These are phyloP conservation scores for Cercospora zeae-maydis DNA, from an alignment of 2,329 filamentous ascomycete species.

Conservation along the genomic window DNA sequence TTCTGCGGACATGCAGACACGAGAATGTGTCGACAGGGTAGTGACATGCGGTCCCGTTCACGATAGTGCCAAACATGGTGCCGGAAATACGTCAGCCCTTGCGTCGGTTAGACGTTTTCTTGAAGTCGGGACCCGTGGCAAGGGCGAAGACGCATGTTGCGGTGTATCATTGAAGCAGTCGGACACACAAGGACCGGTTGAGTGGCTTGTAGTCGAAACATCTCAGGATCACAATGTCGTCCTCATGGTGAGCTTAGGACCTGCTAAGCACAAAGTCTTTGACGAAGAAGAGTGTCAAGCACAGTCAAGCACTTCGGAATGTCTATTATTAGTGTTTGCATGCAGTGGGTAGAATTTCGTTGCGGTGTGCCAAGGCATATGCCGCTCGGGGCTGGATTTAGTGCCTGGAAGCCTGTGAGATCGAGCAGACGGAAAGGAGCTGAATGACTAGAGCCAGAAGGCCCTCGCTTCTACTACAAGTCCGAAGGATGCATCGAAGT, in stretches of 20 bases:
- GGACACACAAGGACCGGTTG: not conserved
- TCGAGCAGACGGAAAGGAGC: not conserved
- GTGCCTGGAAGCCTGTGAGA: not conserved
- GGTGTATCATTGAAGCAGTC: not conserved
- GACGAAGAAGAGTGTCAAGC: not conserved
- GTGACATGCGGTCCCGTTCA: not conserved
- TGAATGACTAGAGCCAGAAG: not conserved
- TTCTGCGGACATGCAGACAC: not conserved
- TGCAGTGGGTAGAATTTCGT: not conserved
- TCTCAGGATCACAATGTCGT: not conserved
- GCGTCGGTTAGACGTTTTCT: not conserved
- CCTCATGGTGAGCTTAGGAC: not conserved
- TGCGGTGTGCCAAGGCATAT: not conserved
- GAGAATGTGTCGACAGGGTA: slow-evolving; percentile 1
- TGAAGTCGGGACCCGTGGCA: not conserved
- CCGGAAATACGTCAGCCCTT: not conserved
- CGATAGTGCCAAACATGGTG: not conserved
- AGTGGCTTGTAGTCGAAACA: not conserved
- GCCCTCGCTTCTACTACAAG: not conserved
- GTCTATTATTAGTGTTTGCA: not conserved
- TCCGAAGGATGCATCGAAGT: not conserved
- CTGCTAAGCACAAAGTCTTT: not conserved
- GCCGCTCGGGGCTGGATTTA: not conserved
- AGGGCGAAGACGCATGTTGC: not conserved
- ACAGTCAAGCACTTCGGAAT: not conserved